These are phyloP conservation scores for Podaxis sp. DNA, from an alignment of 768 basidiomycete species.

Conservation along the genomic window DNA sequence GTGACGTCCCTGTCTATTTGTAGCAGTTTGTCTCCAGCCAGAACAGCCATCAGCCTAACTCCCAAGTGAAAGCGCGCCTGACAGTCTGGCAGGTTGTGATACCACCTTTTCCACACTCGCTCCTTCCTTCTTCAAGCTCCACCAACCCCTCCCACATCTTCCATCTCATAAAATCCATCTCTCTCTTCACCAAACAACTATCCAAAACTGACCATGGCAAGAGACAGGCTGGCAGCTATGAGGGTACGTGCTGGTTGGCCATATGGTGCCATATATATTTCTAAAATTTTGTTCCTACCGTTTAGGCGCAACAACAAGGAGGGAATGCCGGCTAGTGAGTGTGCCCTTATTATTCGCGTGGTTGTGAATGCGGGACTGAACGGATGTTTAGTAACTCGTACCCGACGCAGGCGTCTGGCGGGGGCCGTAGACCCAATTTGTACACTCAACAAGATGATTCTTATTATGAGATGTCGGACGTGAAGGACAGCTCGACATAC, in stretches of 20 bases:
- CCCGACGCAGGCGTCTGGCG: constrained; percentile 65
- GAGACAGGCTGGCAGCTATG: constrained; percentile 90
- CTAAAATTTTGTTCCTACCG: constrained; percentile 19
- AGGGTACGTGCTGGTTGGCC: constrained; percentile 49
- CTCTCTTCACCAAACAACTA: background rate
- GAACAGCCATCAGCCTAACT: constrained; percentile 15
- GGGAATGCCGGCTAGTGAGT: constrained; percentile 52
- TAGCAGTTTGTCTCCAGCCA: constrained; percentile 16
- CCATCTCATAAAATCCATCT: background rate
- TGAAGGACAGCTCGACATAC: constrained; percentile 57
- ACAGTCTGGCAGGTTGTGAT: background rate
- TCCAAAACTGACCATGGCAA: constrained; percentile 52
- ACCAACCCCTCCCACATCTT: constrained; percentile 3
- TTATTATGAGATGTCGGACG: constrained; percentile 72
- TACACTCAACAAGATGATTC: constrained; percentile 67
- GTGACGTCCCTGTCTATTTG: constrained; percentile 12
- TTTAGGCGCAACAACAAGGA: constrained; percentile 70
- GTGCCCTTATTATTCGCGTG: constrained; percentile 1
- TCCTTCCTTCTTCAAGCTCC: background rate
- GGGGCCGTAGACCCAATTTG: constrained; percentile 53
- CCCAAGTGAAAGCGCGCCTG: background rate
- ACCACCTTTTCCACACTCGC: constrained; percentile 5
- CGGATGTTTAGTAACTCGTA: constrained; percentile 49
- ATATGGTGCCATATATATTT: constrained; percentile 12
- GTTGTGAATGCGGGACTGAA: constrained; percentile 1